Conservation (phyloP, 352 stramenopile species). For the Pythium diclinum region DNA sequence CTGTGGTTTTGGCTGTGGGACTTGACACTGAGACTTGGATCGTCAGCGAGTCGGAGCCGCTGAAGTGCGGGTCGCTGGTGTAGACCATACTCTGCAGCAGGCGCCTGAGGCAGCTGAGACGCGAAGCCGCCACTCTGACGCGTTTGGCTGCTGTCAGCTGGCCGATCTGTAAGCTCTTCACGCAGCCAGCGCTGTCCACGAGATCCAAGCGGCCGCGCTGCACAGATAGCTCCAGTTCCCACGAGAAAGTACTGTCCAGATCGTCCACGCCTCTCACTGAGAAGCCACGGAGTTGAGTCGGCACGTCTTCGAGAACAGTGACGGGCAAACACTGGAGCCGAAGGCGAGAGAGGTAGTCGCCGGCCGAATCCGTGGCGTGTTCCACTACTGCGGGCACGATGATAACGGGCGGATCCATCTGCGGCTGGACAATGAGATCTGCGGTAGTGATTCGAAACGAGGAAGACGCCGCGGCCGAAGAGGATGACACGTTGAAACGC, state of each 20-base stretch:
- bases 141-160: conserved; percentile 1
- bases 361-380: conserved; percentile 29
- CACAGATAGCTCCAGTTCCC: conserved; percentile 15
- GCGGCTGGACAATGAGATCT: conserved; percentile 33
- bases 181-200: conserved; percentile 5
- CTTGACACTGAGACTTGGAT: conserved; percentile 27
- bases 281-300: conserved; percentile 33
- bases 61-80: conserved; percentile 39
- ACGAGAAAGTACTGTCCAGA: neutral
- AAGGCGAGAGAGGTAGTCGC: conserved; percentile 43
- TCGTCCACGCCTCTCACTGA: conserved; percentile 38
- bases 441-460: conserved; percentile 16
- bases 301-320: conserved; percentile 40
- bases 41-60: conserved; percentile 38
- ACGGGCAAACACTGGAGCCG: conserved; percentile 45
- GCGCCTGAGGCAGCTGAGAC: conserved; percentile 35
- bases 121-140: neutral
- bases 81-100: conserved; percentile 40
- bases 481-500: conserved; percentile 35
- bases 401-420: conserved; percentile 44
- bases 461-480: too few relatives aligned
- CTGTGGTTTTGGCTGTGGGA: neutral
- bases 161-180: neutral
- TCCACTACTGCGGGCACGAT: conserved; percentile 29
- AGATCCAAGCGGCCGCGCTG: conserved; percentile 3